Conservation (phyloP, 2,329 filamentous ascomycete genomes). For the Ophiocordyceps sinensis region DNA sequence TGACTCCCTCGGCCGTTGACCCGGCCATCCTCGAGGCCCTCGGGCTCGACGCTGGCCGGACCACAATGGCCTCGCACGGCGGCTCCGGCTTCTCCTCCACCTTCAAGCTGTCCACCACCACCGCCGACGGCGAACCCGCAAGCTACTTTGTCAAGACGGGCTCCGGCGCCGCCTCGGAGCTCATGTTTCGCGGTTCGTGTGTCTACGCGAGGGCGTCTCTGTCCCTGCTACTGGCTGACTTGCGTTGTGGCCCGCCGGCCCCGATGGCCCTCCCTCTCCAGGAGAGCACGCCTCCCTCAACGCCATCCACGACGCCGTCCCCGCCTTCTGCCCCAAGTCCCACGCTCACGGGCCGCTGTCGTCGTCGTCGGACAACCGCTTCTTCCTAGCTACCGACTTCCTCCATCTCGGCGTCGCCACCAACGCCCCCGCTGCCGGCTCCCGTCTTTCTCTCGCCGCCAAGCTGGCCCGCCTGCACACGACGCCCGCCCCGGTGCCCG, state of each 20-base stretch:
- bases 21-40: conserved; percentile 47
- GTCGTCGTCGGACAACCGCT: conserved; percentile 30
- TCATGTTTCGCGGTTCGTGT: conserved; percentile 53
- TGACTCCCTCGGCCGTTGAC: conserved; percentile 37
- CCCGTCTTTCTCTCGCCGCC: conserved; percentile 47
- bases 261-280: conserved; percentile 9
- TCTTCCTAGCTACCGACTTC: conserved; percentile 65
- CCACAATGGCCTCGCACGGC: conserved; percentile 45
- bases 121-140: conserved; percentile 33
- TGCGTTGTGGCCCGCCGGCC: too few relatives aligned
- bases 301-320: conserved; percentile 58
- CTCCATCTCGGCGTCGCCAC: conserved; percentile 52
- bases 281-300: conserved; percentile 78
- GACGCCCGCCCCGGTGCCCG: conserved; percentile 52
- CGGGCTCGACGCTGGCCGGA: conserved; percentile 35
- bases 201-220: too few relatives aligned
- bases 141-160: conserved; percentile 63
- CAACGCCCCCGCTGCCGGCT: conserved; percentile 26
- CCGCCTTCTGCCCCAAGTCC: conserved; percentile 61
- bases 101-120: conserved; percentile 35
- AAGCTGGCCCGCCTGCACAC: conserved; percentile 71
- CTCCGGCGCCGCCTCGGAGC: conserved; percentile 38
- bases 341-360: conserved; percentile 54
- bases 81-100: conserved; percentile 57
- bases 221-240: too few relatives aligned